Evolutionary conservation across 1,284 basidiomycete species (phyloP).

Genomic region (Moniliella sp.): DNA sequence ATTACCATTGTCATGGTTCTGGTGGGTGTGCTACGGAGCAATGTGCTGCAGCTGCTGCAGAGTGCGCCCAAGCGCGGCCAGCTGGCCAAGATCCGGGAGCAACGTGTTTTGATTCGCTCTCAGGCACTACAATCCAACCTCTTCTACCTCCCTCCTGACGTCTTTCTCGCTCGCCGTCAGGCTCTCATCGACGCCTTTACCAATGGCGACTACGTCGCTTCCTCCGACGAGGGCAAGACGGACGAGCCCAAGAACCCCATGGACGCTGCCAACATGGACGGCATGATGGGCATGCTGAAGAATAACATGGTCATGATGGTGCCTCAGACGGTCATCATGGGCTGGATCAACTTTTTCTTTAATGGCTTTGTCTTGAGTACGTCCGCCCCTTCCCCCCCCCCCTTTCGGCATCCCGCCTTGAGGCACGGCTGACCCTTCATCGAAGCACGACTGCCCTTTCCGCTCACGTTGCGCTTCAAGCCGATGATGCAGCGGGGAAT

Average conservation of each 20-base stretch:
- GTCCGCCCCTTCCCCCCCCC: conserved; percentile 2
- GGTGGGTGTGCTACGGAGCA: conserved; percentile 78
- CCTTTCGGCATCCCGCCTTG: neutral
- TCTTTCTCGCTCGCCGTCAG: conserved; percentile 14
- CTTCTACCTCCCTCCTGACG: conserved; percentile 14
- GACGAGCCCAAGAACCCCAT: conserved; percentile 42
- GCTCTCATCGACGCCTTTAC: conserved; percentile 15
- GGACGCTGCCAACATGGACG: conserved; percentile 80
- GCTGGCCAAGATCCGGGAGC: conserved; percentile 63
- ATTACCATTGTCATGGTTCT: conserved; percentile 95
- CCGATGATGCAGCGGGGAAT: conserved; percentile 94
- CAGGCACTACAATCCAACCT: conserved; percentile 16
- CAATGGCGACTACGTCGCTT: conserved; percentile 16
- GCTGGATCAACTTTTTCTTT: conserved; percentile 99
- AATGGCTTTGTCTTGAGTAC: conserved; percentile 86
- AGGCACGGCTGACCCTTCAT: neutral
- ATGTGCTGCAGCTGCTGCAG: conserved; percentile 68
- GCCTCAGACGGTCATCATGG: conserved; percentile 76
- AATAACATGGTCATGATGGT: conserved; percentile 63
- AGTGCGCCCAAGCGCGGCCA: conserved; percentile 60
- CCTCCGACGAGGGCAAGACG: conserved; percentile 5
- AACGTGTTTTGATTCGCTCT: conserved; percentile 35
- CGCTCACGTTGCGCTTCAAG: conserved; percentile 86
- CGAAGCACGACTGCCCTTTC: conserved; percentile 75
- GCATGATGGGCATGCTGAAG: conserved; percentile 97